These are phyloP conservation scores for Excoecaria cochinchinensis DNA, from an alignment of 345 rosid species.

Conservation along the genomic window DNA sequence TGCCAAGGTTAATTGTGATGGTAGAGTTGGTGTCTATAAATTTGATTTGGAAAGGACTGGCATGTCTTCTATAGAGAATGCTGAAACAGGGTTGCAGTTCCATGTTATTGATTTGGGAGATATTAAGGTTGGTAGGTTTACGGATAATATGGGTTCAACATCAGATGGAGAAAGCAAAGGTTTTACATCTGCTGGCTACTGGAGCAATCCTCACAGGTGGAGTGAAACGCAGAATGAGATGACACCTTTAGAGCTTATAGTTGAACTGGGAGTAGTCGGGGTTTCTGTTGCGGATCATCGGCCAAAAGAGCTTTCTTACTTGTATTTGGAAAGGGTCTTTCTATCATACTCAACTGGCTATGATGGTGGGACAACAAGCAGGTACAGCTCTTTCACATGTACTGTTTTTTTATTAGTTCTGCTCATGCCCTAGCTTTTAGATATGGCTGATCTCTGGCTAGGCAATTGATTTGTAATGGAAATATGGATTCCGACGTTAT, in stretches of 20 bases:
- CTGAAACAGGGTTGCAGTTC: constrained; percentile 54
- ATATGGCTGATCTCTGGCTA: neutral
- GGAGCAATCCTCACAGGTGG: constrained; percentile 44
- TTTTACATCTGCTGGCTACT: constrained; percentile 39
- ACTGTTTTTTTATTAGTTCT: neutral
- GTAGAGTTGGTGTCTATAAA: constrained; percentile 42
- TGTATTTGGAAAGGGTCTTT: constrained; percentile 75
- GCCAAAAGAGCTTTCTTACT: constrained; percentile 79
- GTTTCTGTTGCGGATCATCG: constrained; percentile 80
- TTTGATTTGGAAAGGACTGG: constrained; percentile 65
- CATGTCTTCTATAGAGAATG: constrained; percentile 39
- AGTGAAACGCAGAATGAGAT: constrained; percentile 35
- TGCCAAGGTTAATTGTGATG: constrained; percentile 51
- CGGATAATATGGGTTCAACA: constrained; percentile 38
- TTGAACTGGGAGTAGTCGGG: constrained; percentile 90
- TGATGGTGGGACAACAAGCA: constrained; percentile 89
- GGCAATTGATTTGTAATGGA: neutral
- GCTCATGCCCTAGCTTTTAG: neutral
- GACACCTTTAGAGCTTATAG: constrained; percentile 68
- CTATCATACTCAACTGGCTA: constrained; percentile 88
- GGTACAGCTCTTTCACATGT: constrained; percentile 39
- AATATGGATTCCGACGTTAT: neutral
- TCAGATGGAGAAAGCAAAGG: constrained; percentile 42
- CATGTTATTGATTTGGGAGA: constrained; percentile 66
- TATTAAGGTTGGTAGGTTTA: constrained; percentile 68